Evolutionary conservation across 495 filamentous ascomycete species (phyloP).

Genomic region (Aspergillus asperescens): DNA sequence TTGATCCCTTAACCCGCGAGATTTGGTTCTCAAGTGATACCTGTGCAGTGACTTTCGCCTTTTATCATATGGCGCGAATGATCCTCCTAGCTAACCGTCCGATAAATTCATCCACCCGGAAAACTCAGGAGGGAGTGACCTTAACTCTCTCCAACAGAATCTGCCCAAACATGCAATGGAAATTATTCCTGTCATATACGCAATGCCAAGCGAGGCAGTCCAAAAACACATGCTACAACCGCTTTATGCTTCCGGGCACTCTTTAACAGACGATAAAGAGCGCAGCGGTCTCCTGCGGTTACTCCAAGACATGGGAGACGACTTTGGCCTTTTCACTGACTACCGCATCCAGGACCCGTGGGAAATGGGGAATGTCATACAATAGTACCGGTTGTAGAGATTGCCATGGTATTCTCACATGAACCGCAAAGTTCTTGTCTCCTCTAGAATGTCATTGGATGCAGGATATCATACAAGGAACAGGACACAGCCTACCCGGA

Average conservation of each 20-base stretch:
- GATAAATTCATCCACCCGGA: slow-evolving; percentile 31
- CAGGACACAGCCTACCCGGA: too few relatives aligned
- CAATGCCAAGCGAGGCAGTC: slow-evolving; percentile 34
- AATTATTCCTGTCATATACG: slow-evolving; percentile 40
- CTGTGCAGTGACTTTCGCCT: slow-evolving; percentile 46
- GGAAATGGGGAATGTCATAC: slow-evolving; percentile 31
- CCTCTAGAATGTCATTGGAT: too few relatives aligned
- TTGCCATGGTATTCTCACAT: not conserved
- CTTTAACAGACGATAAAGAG: slow-evolving; percentile 31
- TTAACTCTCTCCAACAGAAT: slow-evolving; percentile 34
- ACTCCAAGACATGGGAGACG: slow-evolving; percentile 38
- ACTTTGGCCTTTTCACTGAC: slow-evolving; percentile 46
- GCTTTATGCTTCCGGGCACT: slow-evolving; percentile 46
- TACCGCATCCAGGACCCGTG: slow-evolving; percentile 41
- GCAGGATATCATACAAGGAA: too few relatives aligned
- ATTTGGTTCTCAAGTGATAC: slow-evolving; percentile 46
- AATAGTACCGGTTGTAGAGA: not conserved
- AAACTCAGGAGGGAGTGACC: slow-evolving; percentile 24
- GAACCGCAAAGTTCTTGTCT: too few relatives aligned
- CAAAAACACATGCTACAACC: slow-evolving; percentile 46
- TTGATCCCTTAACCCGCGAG: slow-evolving; percentile 30
- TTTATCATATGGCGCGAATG: slow-evolving; percentile 48
- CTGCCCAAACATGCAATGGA: slow-evolving; percentile 36
- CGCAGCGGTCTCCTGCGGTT: slow-evolving; percentile 32
- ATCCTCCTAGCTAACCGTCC: slow-evolving; percentile 45